Evolutionary conservation across 495 filamentous ascomycete genomes (phyloP), one percentile per base, ranked within the genome.

Genomic region (Penicillium dipodomyicola): DNA sequence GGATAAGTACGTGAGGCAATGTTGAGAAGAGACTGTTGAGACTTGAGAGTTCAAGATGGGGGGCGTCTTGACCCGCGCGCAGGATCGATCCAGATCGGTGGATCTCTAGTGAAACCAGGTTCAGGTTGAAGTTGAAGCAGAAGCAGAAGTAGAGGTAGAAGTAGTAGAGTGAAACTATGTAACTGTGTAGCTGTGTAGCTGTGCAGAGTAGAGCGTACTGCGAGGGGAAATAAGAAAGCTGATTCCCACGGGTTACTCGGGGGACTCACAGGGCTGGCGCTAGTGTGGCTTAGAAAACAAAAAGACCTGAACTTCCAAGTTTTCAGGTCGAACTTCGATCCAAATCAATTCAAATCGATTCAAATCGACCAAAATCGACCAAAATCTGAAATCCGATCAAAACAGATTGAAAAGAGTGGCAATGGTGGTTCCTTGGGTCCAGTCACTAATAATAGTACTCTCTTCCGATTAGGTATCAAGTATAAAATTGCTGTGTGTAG

Each of bases 61-160:
- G 45, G 51, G 61, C 65, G 63, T 64, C 65, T 63, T 67, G 71
- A 74, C 68, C 73, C 67, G 61, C 63, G 65, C 56, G 46, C 54
- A 64, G 53, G 54, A 53, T 61, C 52, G 51, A 58, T 32, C 45
- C 63, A 61, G 69, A 62, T 66, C 63, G 55, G 62, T 57, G 51
- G 67, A 66, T 69, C 64, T 55, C 46, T 58, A 49, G 56, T 23
- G 17, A 27, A 43, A 54, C n/a, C n/a, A 11, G 42, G 42, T 33
- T 14, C 25, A 6, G 5, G 39, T 23, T 9, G 39, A 4, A 25
- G 15, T 29, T 15, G 33, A 15, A 22, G 33, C 9, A 15, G 33
- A 15, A 22, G 33, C 9, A 15, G n/a, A 25, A 56, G 44, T 29
- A n/a, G 43, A 54, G 27, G 14, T 23, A 5, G 39, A 41, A 52